These are phyloP conservation scores for Nymphaea colorata DNA, from an alignment of 164 flowering plant genomes.

Conservation along the genomic window DNA sequence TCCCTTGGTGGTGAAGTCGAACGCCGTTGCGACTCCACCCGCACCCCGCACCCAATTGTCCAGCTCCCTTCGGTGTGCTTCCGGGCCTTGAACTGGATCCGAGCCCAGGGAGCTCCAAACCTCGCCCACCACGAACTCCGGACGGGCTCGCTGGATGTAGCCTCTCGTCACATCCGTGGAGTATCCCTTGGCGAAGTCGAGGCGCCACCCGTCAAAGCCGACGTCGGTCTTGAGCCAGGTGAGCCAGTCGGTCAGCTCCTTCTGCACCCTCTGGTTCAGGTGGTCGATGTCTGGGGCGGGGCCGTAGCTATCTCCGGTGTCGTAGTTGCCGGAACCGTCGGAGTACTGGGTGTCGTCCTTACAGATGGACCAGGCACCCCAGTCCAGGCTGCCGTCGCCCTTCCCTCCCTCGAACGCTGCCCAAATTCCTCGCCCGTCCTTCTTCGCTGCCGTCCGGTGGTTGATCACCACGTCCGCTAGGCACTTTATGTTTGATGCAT, in stretches of 20 bases:
- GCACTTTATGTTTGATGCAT: conserved; percentile 34
- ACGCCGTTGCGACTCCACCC: neutral
- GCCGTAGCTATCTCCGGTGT: neutral
- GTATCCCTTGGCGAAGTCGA: conserved; percentile 1
- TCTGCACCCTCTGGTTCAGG: neutral
- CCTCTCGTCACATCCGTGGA: neutral
- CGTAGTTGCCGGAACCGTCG: neutral
- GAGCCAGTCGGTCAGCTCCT: conserved; percentile 4
- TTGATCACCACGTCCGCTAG: conserved; percentile 77
- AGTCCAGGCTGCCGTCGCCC: conserved; percentile 1
- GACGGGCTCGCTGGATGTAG: neutral
- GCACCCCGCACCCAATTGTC: neutral
- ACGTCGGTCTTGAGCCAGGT: conserved; percentile 1
- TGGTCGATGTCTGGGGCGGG: neutral
- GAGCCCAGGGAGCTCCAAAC: conserved; percentile 2
- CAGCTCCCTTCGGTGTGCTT: neutral
- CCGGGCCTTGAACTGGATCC: conserved; percentile 5
- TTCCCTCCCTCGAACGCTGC: neutral
- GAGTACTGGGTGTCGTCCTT: neutral
- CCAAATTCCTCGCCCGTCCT: neutral
- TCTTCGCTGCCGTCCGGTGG: conserved; percentile 40
- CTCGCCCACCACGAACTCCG: conserved; percentile 1
- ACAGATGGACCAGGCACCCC: conserved; percentile 1
- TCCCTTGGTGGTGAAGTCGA: conserved; percentile 1
- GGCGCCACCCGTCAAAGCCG: conserved; percentile 2